Percentiles rank a stretch among this genome's conserved stretches.
Conservation (phyloP, 2,329 filamentous ascomycete species). For the Colletotrichum ledebouriae region DNA sequence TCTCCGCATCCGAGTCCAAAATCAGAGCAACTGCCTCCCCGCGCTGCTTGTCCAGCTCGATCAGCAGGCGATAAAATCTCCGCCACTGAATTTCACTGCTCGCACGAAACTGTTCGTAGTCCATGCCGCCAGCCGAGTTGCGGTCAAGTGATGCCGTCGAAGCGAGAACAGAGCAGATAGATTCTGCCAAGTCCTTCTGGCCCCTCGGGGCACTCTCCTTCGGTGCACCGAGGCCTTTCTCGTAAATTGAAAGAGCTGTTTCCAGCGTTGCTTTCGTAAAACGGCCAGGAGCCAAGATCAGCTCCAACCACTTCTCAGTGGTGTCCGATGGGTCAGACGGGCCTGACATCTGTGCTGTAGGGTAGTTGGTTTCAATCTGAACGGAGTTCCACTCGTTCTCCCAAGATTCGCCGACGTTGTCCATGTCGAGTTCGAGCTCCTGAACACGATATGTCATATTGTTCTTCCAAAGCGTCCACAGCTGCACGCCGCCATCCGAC, state of each 20-base stretch:
- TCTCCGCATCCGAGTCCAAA: conserved; percentile 76
- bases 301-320: conserved; percentile 87
- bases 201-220: conserved; percentile 59
- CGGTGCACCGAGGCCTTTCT: conserved; percentile 68
- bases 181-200: conserved; percentile 76
- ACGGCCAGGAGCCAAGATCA: conserved; percentile 84
- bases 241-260: conserved; percentile 85
- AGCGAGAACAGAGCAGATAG: conserved; percentile 79
- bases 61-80: conserved; percentile 86
- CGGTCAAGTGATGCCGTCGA: conserved; percentile 76
- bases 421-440: conserved; percentile 78
- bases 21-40: conserved; percentile 85
- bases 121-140: conserved; percentile 73
- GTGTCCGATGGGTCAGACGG: conserved; percentile 76
- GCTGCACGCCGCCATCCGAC: conserved; percentile 65
- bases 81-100: conserved; percentile 89
- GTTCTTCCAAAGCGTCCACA: conserved; percentile 89
- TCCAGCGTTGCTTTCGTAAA: conserved; percentile 86
- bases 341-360: conserved; percentile 69
- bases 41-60: conserved; percentile 88
- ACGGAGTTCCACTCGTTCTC: conserved; percentile 78
- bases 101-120: conserved; percentile 80
- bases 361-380: conserved; percentile 69
- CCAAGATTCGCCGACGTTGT: conserved; percentile 74
- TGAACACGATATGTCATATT: conserved; percentile 83